phyloP scores from a whole-genome alignment of 2,329 filamentous ascomycete species.

The Atkinsonella hypoxylon region DNA sequence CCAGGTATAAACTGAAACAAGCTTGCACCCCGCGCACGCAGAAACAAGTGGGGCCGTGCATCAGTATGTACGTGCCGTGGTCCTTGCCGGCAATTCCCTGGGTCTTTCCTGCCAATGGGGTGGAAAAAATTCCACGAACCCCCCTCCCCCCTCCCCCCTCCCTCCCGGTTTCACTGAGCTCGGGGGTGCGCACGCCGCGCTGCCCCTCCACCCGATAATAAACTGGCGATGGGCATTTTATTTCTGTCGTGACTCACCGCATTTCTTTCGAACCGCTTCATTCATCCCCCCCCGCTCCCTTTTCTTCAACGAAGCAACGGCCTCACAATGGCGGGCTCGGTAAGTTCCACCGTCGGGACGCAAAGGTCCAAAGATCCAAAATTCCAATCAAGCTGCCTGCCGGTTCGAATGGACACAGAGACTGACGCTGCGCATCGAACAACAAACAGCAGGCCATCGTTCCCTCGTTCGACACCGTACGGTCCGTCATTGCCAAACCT shows the following conservation, averaged over 20 bases:
- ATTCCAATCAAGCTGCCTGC: too few species aligned
- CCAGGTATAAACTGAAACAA: too few species aligned
- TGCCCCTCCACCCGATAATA: not conserved
- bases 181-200: too few species aligned
- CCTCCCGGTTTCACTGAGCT: too few species aligned
- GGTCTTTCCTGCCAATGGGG: too few species aligned
- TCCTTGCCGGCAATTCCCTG: too few species aligned
- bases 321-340: conserved; percentile 17
- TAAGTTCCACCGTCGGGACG: conserved; percentile 13
- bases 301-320: conserved; percentile 1
- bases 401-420: not conserved
- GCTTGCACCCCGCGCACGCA: too few species aligned
- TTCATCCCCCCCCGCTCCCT: not conserved
- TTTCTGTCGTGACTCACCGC: not conserved
- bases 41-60: too few species aligned
- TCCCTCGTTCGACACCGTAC: conserved; percentile 35
- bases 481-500: conserved; percentile 28
- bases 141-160: too few species aligned
- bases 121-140: too few species aligned
- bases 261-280: not conserved
- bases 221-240: not conserved
- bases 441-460: conserved; percentile 26
- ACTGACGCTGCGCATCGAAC: conserved; percentile 4
- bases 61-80: too few species aligned
- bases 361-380: too few species aligned